Evolutionary conservation across 2,329 filamentous ascomycete genomes (phyloP).

Genomic region (Trichoderma semiorbis): DNA sequence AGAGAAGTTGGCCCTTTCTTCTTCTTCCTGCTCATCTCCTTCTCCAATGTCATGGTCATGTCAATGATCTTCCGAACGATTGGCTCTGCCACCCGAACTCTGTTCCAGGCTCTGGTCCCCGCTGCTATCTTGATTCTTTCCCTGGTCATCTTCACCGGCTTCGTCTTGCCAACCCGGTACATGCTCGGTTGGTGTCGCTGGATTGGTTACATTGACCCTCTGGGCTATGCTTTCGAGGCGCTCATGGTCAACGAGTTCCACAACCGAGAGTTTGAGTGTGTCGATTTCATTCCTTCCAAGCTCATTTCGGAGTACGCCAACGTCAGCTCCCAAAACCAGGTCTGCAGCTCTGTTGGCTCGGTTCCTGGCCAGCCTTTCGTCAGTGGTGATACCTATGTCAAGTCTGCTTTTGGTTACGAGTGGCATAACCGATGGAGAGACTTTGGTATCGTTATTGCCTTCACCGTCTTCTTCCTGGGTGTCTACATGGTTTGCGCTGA

Average conservation of each 20-base stretch:
- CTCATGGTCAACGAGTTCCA: constrained; percentile 83
- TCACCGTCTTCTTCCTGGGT: constrained; percentile 58
- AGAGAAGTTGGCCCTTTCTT: constrained; percentile 76
- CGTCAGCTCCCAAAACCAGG: constrained; percentile 39
- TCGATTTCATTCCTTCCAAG: constrained; percentile 42
- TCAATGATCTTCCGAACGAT: constrained; percentile 84
- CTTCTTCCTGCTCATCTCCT: constrained; percentile 76
- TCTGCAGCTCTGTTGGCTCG: constrained; percentile 60
- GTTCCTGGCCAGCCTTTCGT: constrained; percentile 50
- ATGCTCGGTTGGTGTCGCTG: constrained; percentile 80
- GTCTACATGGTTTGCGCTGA: constrained; percentile 65
- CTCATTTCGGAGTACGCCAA: constrained; percentile 22
- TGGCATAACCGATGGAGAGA: constrained; percentile 65
- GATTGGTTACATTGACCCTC: constrained; percentile 77
- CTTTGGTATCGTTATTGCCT: constrained; percentile 64
- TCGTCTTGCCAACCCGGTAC: constrained; percentile 61
- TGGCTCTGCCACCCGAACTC: constrained; percentile 68
- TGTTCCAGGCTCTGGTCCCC: constrained; percentile 61
- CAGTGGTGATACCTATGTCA: constrained; percentile 56
- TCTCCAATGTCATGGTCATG: constrained; percentile 71
- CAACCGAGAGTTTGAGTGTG: constrained; percentile 55
- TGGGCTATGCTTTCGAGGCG: constrained; percentile 76
- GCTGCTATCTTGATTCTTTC: constrained; percentile 60
- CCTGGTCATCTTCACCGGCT: constrained; percentile 68
- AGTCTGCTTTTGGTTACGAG: constrained; percentile 53